phyloP scores from a whole-genome alignment of 2,329 filamentous ascomycete genomes.

The Penicillium sp. region DNA sequence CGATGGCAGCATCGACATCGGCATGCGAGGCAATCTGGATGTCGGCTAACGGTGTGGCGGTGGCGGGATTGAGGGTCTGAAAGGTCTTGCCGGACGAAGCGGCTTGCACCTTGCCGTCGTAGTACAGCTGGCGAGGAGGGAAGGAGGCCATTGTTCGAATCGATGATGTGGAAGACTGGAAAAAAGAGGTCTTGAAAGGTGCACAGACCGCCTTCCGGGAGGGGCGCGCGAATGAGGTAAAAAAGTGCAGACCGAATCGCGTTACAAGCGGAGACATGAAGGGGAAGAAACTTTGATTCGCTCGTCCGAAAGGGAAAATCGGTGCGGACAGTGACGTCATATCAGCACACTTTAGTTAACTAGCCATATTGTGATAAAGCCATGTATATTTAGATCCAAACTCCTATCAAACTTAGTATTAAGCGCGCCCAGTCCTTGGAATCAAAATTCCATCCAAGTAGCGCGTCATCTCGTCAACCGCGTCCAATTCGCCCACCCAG shows the following conservation, averaged over 20 bases:
- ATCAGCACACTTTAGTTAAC: too few relatives aligned
- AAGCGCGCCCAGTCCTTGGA: neutral
- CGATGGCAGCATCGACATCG: slow-evolving; percentile 66
- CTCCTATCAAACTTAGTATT: too few relatives aligned
- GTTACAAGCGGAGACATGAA: too few relatives aligned
- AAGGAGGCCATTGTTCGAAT: slow-evolving; percentile 36
- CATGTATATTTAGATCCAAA: neutral
- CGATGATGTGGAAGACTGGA: slow-evolving; percentile 1
- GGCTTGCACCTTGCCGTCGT: slow-evolving; percentile 63
- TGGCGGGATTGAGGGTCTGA: slow-evolving; percentile 68
- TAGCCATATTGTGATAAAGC: too few relatives aligned
- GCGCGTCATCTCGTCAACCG: slow-evolving; percentile 17
- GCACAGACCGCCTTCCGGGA: neutral
- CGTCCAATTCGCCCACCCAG: slow-evolving; percentile 25
- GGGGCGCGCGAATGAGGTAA: too few relatives aligned
- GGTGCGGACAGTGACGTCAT: too few relatives aligned
- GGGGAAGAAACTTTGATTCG: too few relatives aligned
- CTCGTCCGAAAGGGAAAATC: too few relatives aligned
- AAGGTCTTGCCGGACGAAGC: slow-evolving; percentile 59
- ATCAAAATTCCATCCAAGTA: slow-evolving; percentile 23
- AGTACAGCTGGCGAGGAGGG: slow-evolving; percentile 61
- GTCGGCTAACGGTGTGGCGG: slow-evolving; percentile 60
- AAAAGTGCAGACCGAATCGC: too few relatives aligned
- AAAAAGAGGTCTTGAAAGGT: neutral
- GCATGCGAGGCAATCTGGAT: slow-evolving; percentile 63